Evolutionary conservation across 768 basidiomycete species (phyloP).

Genomic region (Holtermanniella nyarrowii): DNA sequence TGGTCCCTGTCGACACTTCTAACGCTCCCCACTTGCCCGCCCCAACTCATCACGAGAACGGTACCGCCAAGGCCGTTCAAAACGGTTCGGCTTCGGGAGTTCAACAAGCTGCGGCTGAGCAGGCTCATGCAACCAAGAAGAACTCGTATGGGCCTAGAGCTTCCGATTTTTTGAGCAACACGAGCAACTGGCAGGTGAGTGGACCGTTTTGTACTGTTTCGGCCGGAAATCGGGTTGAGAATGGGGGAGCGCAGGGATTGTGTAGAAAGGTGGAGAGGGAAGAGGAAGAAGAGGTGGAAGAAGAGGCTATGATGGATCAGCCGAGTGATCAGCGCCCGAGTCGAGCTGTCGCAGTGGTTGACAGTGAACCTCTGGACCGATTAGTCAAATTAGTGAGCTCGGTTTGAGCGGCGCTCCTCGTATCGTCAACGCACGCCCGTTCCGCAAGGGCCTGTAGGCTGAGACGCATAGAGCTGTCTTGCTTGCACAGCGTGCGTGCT

Average conservation of each 20-base stretch:
- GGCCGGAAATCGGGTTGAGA: neutral
- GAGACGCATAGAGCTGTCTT: too few relatives aligned
- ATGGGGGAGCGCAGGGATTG: slow-evolving; percentile 38
- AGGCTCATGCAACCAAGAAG: slow-evolving; percentile 28
- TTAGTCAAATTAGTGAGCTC: too few relatives aligned
- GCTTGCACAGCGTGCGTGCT: too few relatives aligned
- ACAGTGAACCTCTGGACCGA: too few relatives aligned
- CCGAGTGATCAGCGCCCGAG: too few relatives aligned
- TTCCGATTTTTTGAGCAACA: slow-evolving; percentile 81
- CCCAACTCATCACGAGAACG: neutral
- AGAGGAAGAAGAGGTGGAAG: neutral
- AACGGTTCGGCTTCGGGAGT: slow-evolving; percentile 24
- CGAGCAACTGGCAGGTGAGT: slow-evolving; percentile 39
- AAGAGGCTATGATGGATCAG: neutral
- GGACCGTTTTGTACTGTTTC: neutral
- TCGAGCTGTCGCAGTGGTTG: too few relatives aligned
- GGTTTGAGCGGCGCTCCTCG: too few relatives aligned
- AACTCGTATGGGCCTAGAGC: slow-evolving; percentile 88
- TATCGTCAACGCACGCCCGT: too few relatives aligned
- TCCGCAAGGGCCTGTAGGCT: too few relatives aligned
- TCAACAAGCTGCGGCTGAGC: slow-evolving; percentile 23
- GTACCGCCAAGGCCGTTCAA: too few relatives aligned
- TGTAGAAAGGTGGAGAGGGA: slow-evolving; percentile 2
- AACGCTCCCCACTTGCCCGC: slow-evolving; percentile 14
- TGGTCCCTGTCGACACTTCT: slow-evolving; percentile 59